Percentiles rank a stretch among this genome's conserved stretches.
These are phyloP conservation scores for Talaromyces sp. DNA, from an alignment of 2,329 filamentous ascomycete genomes.

Conservation along the genomic window DNA sequence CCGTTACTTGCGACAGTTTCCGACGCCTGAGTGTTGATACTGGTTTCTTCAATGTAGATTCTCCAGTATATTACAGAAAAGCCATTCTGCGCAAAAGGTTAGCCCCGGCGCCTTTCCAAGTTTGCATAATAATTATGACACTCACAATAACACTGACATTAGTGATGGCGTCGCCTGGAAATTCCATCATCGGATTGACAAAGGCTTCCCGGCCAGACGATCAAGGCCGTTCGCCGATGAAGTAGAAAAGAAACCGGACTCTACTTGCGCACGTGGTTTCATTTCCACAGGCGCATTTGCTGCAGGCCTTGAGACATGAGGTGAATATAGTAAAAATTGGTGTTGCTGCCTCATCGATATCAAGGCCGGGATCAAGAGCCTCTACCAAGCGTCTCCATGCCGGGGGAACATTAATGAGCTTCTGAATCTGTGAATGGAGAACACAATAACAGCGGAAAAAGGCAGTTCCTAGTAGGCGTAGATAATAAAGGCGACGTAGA, in stretches of 20 bases:
- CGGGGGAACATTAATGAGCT: not conserved
- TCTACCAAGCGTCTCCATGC: slow-evolving; percentile 5
- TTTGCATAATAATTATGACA: slow-evolving; percentile 8
- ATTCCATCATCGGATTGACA: slow-evolving; percentile 34
- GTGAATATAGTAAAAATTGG: not conserved
- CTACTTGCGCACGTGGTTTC: slow-evolving; percentile 21
- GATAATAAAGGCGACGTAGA: not conserved
- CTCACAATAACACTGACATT: slow-evolving; percentile 39
- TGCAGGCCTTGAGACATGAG: slow-evolving; percentile 5
- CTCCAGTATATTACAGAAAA: slow-evolving; percentile 40
- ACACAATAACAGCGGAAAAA: not conserved
- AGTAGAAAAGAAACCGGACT: slow-evolving; percentile 20
- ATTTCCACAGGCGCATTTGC: slow-evolving; percentile 23
- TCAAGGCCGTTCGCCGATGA: slow-evolving; percentile 18
- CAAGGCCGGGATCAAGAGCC: not conserved
- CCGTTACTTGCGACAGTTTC: slow-evolving; percentile 30
- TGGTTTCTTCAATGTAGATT: slow-evolving; percentile 34
- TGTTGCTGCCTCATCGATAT: not conserved
- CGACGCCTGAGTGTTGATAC: slow-evolving; percentile 20
- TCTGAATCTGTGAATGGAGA: not conserved
- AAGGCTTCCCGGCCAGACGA: slow-evolving; percentile 10
- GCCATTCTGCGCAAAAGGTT: slow-evolving; percentile 29
- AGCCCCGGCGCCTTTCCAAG: slow-evolving; percentile 10
- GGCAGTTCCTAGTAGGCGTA: not conserved
- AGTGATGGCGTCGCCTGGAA: slow-evolving; percentile 36